Evolutionary conservation across 2,329 filamentous ascomycete species (phyloP).

Genomic region (Verticillium alfalfae): DNA sequence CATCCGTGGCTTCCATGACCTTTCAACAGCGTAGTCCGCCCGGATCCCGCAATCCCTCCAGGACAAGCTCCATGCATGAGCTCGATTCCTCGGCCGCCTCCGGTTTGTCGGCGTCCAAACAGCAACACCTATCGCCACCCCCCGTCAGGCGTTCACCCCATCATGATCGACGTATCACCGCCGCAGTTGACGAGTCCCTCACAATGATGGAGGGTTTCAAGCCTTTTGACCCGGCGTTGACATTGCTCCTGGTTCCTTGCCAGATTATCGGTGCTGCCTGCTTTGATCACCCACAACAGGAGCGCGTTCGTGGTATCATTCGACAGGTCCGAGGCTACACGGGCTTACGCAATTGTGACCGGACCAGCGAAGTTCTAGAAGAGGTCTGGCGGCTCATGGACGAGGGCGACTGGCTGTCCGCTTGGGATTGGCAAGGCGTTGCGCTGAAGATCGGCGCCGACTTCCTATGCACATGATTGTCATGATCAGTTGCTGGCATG

Average conservation of each 20-base stretch:
- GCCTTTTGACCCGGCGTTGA: conserved; percentile 53
- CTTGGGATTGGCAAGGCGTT: conserved; percentile 61
- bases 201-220: conserved; percentile 48
- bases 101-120: conserved; percentile 3
- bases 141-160: conserved; percentile 40
- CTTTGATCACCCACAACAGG: conserved; percentile 46
- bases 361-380: conserved; percentile 47
- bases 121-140: conserved; percentile 32
- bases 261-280: conserved; percentile 57
- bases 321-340: conserved; percentile 51
- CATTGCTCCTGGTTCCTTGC: conserved; percentile 54
- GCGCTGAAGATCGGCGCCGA: conserved; percentile 48
- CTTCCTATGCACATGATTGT: conserved; percentile 42
- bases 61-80: conserved; percentile 35
- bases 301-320: conserved; percentile 45
- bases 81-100: conserved; percentile 2
- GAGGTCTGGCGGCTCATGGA: conserved; percentile 57
- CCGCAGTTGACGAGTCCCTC: conserved; percentile 53
- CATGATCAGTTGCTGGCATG: not conserved
- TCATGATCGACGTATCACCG: conserved; percentile 44
- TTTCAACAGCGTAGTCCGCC: conserved; percentile 23
- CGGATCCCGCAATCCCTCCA: conserved; percentile 25
- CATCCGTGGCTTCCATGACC: conserved; percentile 7
- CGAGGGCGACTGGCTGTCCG: conserved; percentile 47
- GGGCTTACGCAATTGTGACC: conserved; percentile 52